Base-by-base conservation (phyloP, 331 rosid species). In the Erythrophleum ivorense region DNA sequence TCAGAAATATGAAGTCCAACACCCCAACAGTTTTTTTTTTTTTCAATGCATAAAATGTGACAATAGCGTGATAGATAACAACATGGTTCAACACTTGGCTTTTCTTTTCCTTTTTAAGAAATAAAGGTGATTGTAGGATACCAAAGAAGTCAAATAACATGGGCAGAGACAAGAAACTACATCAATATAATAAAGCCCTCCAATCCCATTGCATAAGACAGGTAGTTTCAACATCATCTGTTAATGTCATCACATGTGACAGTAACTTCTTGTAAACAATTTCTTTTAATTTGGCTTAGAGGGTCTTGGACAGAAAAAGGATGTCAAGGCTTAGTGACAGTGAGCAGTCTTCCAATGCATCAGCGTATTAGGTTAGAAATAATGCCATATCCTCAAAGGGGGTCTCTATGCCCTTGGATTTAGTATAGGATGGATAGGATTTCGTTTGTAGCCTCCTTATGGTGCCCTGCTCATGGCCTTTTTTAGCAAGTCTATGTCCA, bases 1-100 rank as follows among this genome's bases (percentile, higher is more conserved):
- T 79, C 58, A 79, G 86, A 86, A 76, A 76, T 58, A 48, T 71
- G 49, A 64, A 78, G 59, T 76, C 10, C 81, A 69, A 31, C 59
- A 80, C 62, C 64, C 6, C 75, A 60, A 59, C 29, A 69, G 66
- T 49, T 48, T 33, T 78, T 67, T 74, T 7, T 24, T 24, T 24
- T 24, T 24, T 24, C 52, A 71, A 68, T 31, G 65, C 49, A 67
- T 63, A 66, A 66, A 64, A 58, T 43, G 67, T 36, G 49, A 71
- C 33, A 9, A 19, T 63, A 54, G 38, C 5, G 15, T 49, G 29
- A 69, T 7, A 40, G 62, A 36, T 3, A 52, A 50, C 36, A 68
- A 48, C 62, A 57, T 36, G 43, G 54, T 18, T 31, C 75, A 77
- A 66, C 53, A 36, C 40, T n/a, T 46, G 5, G 48, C 5, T 73